Evolutionary conservation across 176 grass and related monocot genomes (phyloP).

Genomic region (Lolium perenne): DNA sequence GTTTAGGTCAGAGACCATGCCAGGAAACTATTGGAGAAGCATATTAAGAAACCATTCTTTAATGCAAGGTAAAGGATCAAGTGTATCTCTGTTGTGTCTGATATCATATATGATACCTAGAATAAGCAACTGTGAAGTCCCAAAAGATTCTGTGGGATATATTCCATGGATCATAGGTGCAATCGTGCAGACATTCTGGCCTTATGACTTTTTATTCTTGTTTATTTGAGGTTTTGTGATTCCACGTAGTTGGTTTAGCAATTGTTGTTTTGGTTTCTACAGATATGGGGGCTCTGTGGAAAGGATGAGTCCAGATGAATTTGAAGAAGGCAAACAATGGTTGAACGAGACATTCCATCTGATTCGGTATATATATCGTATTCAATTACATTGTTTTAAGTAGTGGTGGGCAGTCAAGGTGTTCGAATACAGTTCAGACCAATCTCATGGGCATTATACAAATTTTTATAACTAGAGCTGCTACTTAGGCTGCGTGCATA

Average conservation of each 20-base stretch:
- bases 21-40: conserved; percentile 97
- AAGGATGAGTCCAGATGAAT: conserved; percentile 69
- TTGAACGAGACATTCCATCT: conserved; percentile 87
- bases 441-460: neutral
- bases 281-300: conserved; percentile 68
- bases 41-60: conserved; percentile 86
- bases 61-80: conserved; percentile 69
- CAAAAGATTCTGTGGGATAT: neutral
- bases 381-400: neutral
- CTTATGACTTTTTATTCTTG: conserved; percentile 13
- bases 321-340: conserved; percentile 86
- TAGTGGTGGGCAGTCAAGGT: neutral
- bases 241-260: conserved; percentile 12
- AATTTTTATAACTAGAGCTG: neutral
- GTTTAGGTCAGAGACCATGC: conserved; percentile 92
- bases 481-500: neutral
- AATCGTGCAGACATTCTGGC: neutral
- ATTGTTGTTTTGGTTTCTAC: conserved; percentile 45
- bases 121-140: conserved; percentile 17
- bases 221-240: neutral
- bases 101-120: conserved; percentile 22
- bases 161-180: neutral
- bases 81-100: conserved; percentile 2
- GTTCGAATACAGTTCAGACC: neutral
- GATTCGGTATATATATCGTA: conserved; percentile 67